A percentile compares a stretch with the other conserved stretches of the same genome.
phyloP scores from a whole-genome alignment of 1,139 yeast genomes.

The Yamadazyma dendronema region DNA sequence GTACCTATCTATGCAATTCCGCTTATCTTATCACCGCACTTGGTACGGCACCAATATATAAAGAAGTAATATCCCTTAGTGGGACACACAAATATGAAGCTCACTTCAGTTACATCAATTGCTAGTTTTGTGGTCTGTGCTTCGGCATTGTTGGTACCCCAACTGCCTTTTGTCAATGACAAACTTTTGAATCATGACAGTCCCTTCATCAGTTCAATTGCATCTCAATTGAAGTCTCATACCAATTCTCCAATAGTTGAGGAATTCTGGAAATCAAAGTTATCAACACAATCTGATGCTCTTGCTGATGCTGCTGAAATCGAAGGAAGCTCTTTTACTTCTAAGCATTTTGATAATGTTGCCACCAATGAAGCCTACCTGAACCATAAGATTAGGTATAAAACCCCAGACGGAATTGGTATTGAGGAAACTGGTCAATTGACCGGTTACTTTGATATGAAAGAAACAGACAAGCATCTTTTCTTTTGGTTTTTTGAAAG shows the following conservation, averaged over 20 bases:
- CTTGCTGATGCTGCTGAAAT: conserved; percentile 1
- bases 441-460: conserved; percentile 57
- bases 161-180: conserved; percentile 2
- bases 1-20: too few relatives aligned
- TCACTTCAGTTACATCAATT: not conserved
- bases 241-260: not conserved
- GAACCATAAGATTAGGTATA: conserved; percentile 3
- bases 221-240: not conserved
- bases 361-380: conserved; percentile 1
- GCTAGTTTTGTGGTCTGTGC: not conserved
- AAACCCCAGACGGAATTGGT: conserved; percentile 17
- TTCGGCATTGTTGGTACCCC: conserved; percentile 1
- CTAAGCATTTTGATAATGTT: not conserved
- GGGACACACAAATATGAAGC: not conserved
- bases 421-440: conserved; percentile 54
- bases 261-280: conserved; percentile 1
- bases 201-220: conserved; percentile 1
- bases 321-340: conserved; percentile 2
- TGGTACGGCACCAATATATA: too few relatives aligned
- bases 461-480: conserved; percentile 57
- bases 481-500: conserved; percentile 86
- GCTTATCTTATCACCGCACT: too few relatives aligned
- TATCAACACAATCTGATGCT: not conserved
- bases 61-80: too few relatives aligned
- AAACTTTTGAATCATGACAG: too few relatives aligned